Evolutionary conservation across 108 stramenopile species (phyloP), one percentile per base, ranked within the genome.

Genomic region (Conticribra guillardii): DNA sequence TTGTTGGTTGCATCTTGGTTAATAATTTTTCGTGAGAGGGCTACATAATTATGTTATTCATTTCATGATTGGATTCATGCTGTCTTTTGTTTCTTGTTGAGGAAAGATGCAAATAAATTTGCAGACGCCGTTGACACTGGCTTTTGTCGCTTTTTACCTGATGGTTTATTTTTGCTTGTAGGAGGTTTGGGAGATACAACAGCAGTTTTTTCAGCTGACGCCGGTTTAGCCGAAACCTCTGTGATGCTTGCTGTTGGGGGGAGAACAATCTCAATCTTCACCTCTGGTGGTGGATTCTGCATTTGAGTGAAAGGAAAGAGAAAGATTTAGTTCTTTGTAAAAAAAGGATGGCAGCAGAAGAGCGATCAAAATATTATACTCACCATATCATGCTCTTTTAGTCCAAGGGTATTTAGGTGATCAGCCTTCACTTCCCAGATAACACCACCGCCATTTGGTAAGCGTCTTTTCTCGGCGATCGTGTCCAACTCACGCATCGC

Each of bases 371-470:
- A 46, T 61, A 18, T 31, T 1, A 37, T 21, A 69, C 80, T 71
- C 54, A 81, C 80, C 27, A 81, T 28, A 70, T 76, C 75, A 37
- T 76, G 32, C 4, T 79, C 80, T 19, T 60, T 60, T 28, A 93
- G 69, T 30, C 60, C 79, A 19, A 90, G 79, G 17, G 83, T 61
- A 17, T 70, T 55, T 47, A 89, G 72, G 26, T 89, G 75, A 31
- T 84, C 83, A 16, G 64, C 28, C 60, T 94, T 91, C 28, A 94
- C 93, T 65, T 84, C 84, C 93, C 93, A 94, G 47, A 87, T 72
- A n/a, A 87, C 82, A 0, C 87, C 87, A 15, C 69, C 81, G 5
- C 65, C 79, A 24, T 78, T 69, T 4, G 84, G 69, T 31, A 85
- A 63, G 23, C 82, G 80, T 46, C 74, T 64, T 75, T 95, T 95